Evolutionary conservation across 2,329 filamentous ascomycete genomes (phyloP).

Genomic region (Colletotrichum gigasporum): DNA sequence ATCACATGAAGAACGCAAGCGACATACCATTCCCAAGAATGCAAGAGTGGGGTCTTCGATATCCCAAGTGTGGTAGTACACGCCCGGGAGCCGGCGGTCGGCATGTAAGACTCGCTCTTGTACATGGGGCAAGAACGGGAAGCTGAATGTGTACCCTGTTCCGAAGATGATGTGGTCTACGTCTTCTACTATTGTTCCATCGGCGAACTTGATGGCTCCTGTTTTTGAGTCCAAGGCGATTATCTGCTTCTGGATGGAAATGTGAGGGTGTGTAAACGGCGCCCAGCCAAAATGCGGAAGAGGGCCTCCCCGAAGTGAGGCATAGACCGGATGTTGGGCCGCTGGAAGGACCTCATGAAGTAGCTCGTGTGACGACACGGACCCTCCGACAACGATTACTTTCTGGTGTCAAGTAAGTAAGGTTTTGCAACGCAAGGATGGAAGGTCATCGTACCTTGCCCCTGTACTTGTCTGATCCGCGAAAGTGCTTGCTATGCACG

Average conservation of each 20-base stretch:
- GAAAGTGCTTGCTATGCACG: constrained; percentile 51
- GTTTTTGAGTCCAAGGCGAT: constrained; percentile 44
- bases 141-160: constrained; percentile 67
- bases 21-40: constrained; percentile 46
- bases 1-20: neutral
- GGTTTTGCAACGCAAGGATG: rapidly evolving
- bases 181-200: constrained; percentile 56
- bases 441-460: constrained; percentile 28
- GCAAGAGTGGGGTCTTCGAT: constrained; percentile 45
- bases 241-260: constrained; percentile 54
- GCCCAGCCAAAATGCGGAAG: constrained; percentile 63
- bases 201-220: constrained; percentile 58
- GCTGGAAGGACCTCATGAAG: constrained; percentile 59
- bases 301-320: constrained; percentile 56
- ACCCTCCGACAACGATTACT: constrained; percentile 66
- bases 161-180: constrained; percentile 68
- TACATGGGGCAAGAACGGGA: constrained; percentile 62
- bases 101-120: constrained; percentile 51
- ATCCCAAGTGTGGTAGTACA: constrained; percentile 47
- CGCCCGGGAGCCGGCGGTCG: constrained; percentile 42
- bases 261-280: constrained; percentile 64
- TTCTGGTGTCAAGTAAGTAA: constrained; percentile 42
- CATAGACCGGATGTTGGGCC: constrained; percentile 56
- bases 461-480: constrained; percentile 38
- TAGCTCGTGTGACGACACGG: constrained; percentile 67